These are phyloP conservation scores for Umbelopsis isabellina DNA, from an alignment of 192 early-diverging fungal species.

Conservation along the genomic window DNA sequence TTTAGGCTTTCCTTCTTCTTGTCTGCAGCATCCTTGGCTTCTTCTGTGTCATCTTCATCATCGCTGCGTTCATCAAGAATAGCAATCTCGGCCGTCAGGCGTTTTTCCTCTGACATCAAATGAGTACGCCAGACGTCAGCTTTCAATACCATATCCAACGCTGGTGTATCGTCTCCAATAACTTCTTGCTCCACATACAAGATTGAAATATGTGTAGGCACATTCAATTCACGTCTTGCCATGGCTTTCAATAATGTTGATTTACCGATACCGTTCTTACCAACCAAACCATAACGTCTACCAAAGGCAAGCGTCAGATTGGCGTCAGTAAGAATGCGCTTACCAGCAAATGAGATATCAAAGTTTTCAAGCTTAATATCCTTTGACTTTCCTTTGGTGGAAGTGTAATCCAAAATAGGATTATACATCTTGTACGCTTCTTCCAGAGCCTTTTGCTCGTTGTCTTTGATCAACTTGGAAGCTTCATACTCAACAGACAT, in stretches of 20 bases:
- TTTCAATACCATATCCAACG: conserved; percentile 86
- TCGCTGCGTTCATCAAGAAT: conserved; percentile 52
- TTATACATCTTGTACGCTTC: conserved; percentile 86
- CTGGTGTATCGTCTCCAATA: conserved; percentile 85
- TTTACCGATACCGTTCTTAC: conserved; percentile 90
- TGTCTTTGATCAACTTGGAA: conserved; percentile 67
- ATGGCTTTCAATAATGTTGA: conserved; percentile 81
- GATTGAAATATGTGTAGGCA: conserved; percentile 91
- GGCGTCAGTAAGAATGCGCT: conserved; percentile 90
- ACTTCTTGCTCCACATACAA: conserved; percentile 99
- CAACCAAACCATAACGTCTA: conserved; percentile 94
- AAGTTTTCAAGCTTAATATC: conserved; percentile 97
- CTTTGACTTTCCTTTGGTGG: conserved; percentile 84
- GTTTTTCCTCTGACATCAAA: conserved; percentile 84
- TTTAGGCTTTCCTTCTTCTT: conserved; percentile 57
- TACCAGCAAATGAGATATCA: conserved; percentile 94
- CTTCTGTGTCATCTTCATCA: conserved; percentile 53
- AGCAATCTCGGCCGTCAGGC: conserved; percentile 58
- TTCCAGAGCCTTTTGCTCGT: conserved; percentile 61
- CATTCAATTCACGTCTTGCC: conserved; percentile 80
- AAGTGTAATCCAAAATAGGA: conserved; percentile 84
- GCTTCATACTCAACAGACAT: conserved; percentile 62
- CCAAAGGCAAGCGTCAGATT: conserved; percentile 83
- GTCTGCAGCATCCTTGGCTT: conserved; percentile 53
- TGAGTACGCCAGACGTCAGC: conserved; percentile 93